phyloP scores from a whole-genome alignment of 2,329 filamentous ascomycete species.

The Polytolypa hystricis region DNA sequence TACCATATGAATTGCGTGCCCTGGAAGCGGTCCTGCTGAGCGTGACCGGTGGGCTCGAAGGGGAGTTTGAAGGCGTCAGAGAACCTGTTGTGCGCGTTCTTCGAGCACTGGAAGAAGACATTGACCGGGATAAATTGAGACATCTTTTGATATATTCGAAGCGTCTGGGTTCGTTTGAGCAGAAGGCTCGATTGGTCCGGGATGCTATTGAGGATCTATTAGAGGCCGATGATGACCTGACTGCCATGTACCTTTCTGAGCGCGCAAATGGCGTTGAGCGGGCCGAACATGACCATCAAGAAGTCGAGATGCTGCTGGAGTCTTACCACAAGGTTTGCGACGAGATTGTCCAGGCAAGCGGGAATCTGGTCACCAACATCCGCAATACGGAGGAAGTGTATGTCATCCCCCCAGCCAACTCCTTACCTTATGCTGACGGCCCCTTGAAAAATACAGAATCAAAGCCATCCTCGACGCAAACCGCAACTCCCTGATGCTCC shows the following conservation, averaged over 20 bases:
- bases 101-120: slow-evolving; percentile 86
- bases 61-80: slow-evolving; percentile 85
- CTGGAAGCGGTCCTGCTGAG: slow-evolving; percentile 91
- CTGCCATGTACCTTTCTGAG: slow-evolving; percentile 91
- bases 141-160: slow-evolving; percentile 90
- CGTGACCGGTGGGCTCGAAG: slow-evolving; percentile 82
- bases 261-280: slow-evolving; percentile 63
- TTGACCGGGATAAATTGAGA: slow-evolving; percentile 85
- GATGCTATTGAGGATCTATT: slow-evolving; percentile 92
- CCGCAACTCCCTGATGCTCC: slow-evolving; percentile 92
- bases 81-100: slow-evolving; percentile 85
- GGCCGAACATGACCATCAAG: slow-evolving; percentile 78
- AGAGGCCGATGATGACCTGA: slow-evolving; percentile 90
- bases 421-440: slow-evolving; percentile 11
- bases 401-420: slow-evolving; percentile 25
- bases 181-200: slow-evolving; percentile 85
- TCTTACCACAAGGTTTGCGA: slow-evolving; percentile 97
- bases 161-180: slow-evolving; percentile 91
- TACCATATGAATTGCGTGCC: slow-evolving; percentile 93
- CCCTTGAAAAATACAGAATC: slow-evolving; percentile 46
- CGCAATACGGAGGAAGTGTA: slow-evolving; percentile 98
- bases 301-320: slow-evolving; percentile 92
- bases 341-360: slow-evolving; percentile 91
- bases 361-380: slow-evolving; percentile 87
- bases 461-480: slow-evolving; percentile 97